Percentiles rank a stretch among this genome's conserved stretches.
phyloP scores from a whole-genome alignment of 1,284 basidiomycete species.

The Coriolopsis trogii region DNA sequence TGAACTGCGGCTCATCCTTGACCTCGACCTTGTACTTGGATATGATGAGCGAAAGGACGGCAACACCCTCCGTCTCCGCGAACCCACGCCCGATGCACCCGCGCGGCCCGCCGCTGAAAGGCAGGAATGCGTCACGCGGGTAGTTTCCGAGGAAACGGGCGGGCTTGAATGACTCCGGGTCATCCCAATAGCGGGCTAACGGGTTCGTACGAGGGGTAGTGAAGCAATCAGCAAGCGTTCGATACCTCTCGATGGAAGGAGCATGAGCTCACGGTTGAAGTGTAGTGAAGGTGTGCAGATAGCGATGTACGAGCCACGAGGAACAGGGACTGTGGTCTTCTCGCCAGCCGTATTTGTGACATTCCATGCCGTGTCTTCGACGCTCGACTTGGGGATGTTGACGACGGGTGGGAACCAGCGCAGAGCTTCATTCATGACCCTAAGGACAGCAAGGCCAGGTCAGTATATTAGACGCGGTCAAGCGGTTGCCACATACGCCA shows the following conservation, averaged over 20 bases:
- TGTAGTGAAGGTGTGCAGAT: slow-evolving; percentile 51
- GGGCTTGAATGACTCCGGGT: slow-evolving; percentile 44
- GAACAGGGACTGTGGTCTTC: slow-evolving; percentile 44
- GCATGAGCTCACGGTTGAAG: slow-evolving; percentile 35
- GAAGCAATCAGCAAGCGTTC: background rate
- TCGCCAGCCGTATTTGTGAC: slow-evolving; percentile 44
- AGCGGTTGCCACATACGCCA: slow-evolving; percentile 18
- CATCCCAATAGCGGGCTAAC: slow-evolving; percentile 45
- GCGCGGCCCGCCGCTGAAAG: slow-evolving; percentile 41
- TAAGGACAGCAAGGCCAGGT: slow-evolving; percentile 33
- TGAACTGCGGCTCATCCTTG: slow-evolving; percentile 35
- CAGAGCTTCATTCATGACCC: slow-evolving; percentile 62
- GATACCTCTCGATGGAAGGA: no score
- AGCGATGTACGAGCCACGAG: slow-evolving; percentile 44
- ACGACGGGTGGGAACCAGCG: slow-evolving; percentile 62
- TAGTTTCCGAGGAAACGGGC: slow-evolving; percentile 43
- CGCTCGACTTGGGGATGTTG: slow-evolving; percentile 41
- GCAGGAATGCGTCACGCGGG: slow-evolving; percentile 44
- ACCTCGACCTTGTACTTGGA: slow-evolving; percentile 28
- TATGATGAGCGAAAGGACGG: slow-evolving; percentile 24
- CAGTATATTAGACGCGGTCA: background rate
- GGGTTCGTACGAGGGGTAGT: background rate
- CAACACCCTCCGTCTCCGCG: slow-evolving; percentile 35
- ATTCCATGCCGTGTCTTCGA: slow-evolving; percentile 48
- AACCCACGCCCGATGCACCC: slow-evolving; percentile 46